Conservation (phyloP, 768 basidiomycete genomes). For the Cyclocybe cylindracea region DNA sequence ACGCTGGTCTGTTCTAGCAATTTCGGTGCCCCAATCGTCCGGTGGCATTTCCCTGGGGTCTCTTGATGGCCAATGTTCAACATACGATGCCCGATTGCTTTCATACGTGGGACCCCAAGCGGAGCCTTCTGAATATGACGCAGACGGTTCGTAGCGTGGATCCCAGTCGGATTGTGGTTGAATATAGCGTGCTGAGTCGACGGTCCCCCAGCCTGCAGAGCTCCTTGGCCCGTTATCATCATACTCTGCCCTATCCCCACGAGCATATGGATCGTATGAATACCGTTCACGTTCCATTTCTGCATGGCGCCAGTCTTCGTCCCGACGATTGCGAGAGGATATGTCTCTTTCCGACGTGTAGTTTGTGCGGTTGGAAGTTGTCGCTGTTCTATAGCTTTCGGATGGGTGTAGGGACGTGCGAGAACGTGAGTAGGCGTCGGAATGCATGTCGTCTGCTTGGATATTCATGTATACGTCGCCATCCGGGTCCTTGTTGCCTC, state of each 20-base stretch:
- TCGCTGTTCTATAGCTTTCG: slow-evolving; percentile 48
- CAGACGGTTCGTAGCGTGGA: slow-evolving; percentile 46
- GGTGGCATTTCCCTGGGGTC: slow-evolving; percentile 22
- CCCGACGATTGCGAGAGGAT: slow-evolving; percentile 53
- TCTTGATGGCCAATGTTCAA: slow-evolving; percentile 24
- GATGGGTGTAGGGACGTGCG: slow-evolving; percentile 47
- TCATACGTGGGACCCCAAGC: slow-evolving; percentile 43
- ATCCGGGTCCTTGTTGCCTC: slow-evolving; percentile 49
- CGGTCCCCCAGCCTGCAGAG: slow-evolving; percentile 46
- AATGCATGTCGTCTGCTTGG: slow-evolving; percentile 51
- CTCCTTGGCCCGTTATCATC: slow-evolving; percentile 45
- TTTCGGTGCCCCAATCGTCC: slow-evolving; percentile 38
- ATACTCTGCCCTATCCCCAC: slow-evolving; percentile 49
- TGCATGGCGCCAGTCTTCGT: slow-evolving; percentile 52
- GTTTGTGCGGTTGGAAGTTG: slow-evolving; percentile 40
- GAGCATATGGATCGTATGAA: slow-evolving; percentile 52
- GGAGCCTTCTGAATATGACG: slow-evolving; percentile 50
- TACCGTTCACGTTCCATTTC: slow-evolving; percentile 49
- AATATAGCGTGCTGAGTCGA: slow-evolving; percentile 41
- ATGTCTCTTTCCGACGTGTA: slow-evolving; percentile 54
- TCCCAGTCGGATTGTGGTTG: slow-evolving; percentile 49
- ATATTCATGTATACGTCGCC: slow-evolving; percentile 50
- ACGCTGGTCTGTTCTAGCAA: slow-evolving; percentile 20
- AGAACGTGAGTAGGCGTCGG: slow-evolving; percentile 54
- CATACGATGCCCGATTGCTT: slow-evolving; percentile 38